Base-by-base conservation (phyloP, 208 protist genomes). In the Crithidia bombi region DNA sequence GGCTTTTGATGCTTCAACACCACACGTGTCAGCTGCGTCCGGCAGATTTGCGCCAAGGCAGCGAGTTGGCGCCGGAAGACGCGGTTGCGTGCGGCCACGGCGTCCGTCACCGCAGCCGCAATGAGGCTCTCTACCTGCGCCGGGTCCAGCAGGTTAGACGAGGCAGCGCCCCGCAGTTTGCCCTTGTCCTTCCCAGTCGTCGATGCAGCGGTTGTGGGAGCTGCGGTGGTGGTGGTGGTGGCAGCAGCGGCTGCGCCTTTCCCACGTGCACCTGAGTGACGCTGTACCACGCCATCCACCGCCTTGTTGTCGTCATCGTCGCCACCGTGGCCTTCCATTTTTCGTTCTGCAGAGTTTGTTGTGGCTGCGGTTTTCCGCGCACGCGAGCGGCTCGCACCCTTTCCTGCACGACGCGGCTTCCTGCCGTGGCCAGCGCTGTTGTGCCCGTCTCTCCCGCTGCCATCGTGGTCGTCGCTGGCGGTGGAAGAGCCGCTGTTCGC, bases 1-100 rank as follows among this genome's bases (percentile, higher is more conserved):
- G 83, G 83, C 49, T 70, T 67, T 36, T 81, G 79, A 9, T 77
- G 70, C 50, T 86, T 82, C 28, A 84, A 62, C 38, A 76, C 74
- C 7, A 89, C 44, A 17, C 70, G 56, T 7, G 67, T 21, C 17
- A 89, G 78, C n/a, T 70, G 70, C 26, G 33, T 46, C 63, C 44
- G 46, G 55, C 70, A 76, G 21, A 56, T 38, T 38, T 70, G 33
- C 39, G 51, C 38, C 26, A 76, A 30, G 11, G 52, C 44, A 14
- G n/a, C 70, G 23, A 76, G 39, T 30, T 70, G 63, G 28, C 56
- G 62, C 3, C 35, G 63, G 21, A 69, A 66, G 2, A 41, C 33
- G 35, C 62, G 36, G 44, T 76, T 43, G 21, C 66, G 56, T 1
- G 41, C 36, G 11, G 44, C 32, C 4, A 76, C 70, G 9, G 70